Conservation (phyloP, 192 early-diverging fungal species). For the Backusella parvicylindrica region DNA sequence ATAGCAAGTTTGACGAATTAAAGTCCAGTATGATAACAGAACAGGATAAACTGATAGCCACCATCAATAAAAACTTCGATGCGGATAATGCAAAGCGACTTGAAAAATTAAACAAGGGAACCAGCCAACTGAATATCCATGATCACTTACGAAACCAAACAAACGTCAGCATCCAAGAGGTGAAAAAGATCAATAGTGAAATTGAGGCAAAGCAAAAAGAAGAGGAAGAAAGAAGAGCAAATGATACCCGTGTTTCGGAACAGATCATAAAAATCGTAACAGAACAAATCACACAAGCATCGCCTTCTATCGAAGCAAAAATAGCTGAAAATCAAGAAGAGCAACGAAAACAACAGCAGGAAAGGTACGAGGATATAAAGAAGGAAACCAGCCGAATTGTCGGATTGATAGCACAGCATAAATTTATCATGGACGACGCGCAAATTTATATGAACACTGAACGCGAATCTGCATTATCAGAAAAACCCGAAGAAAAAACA, state of each 20-base stretch:
- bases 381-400: not conserved
- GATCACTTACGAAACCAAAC: not conserved
- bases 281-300: no score
- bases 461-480: not conserved
- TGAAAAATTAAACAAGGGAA: not conserved
- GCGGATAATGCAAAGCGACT: not conserved
- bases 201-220: not conserved
- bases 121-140: not conserved
- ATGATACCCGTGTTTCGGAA: not conserved
- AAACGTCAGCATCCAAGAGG: not conserved
- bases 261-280: not conserved
- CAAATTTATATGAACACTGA: not conserved
- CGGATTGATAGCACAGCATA: not conserved
- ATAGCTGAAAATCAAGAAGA: not conserved
- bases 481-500: no score
- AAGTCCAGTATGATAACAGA: not conserved
- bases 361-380: not conserved
- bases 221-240: not conserved
- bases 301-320: not conserved
- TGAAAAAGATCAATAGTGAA: not conserved
- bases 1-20: not conserved
- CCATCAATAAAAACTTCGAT: no score
- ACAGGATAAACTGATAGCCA: not conserved
- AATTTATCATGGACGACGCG: not conserved
- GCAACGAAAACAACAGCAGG: not conserved